Conservation (phyloP, 768 basidiomycete species). For the Lentinus tigrinus region DNA sequence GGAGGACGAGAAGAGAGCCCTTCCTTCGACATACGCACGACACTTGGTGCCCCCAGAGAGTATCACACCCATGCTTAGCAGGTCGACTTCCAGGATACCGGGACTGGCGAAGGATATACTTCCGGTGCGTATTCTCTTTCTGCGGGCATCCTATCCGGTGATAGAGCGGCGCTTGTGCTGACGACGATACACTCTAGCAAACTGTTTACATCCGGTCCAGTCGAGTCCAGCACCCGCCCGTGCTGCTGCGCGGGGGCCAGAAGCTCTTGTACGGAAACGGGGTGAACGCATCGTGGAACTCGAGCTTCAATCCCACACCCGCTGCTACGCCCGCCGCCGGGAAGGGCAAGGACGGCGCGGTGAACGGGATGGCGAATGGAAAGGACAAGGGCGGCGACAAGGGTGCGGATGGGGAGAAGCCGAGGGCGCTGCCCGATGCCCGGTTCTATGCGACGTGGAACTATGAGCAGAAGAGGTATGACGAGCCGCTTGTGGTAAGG, state of each 20-base stretch:
- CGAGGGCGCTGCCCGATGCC: constrained; percentile 44
- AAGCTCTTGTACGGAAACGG: constrained; percentile 43
- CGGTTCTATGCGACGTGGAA: constrained; percentile 51
- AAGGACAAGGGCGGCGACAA: constrained; percentile 24
- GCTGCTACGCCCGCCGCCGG: constrained; percentile 17
- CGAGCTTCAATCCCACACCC: constrained; percentile 26
- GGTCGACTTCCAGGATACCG: constrained; percentile 65
- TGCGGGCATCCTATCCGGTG: background rate
- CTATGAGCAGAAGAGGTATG: constrained; percentile 43
- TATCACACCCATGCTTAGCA: constrained; percentile 61
- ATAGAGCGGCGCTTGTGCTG: background rate
- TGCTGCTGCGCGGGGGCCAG: constrained; percentile 49
- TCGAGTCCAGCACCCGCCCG: constrained; percentile 63
- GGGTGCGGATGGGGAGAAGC: constrained; percentile 25
- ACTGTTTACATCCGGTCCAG: constrained; percentile 58
- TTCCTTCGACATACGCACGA: constrained; percentile 37
- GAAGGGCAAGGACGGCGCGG: constrained; percentile 25
- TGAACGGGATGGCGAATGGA: constrained; percentile 26
- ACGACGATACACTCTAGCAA: constrained; percentile 31
- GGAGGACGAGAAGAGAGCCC: constrained; percentile 50
- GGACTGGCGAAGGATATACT: constrained; percentile 66
- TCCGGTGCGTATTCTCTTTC: constrained; percentile 44
- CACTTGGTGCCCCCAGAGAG: constrained; percentile 46
- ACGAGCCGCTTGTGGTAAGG: constrained; percentile 34
- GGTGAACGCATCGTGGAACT: constrained; percentile 45